These are phyloP conservation scores for Cyclotella atomus DNA, from an alignment of 108 stramenopile species.

Conservation along the genomic window DNA sequence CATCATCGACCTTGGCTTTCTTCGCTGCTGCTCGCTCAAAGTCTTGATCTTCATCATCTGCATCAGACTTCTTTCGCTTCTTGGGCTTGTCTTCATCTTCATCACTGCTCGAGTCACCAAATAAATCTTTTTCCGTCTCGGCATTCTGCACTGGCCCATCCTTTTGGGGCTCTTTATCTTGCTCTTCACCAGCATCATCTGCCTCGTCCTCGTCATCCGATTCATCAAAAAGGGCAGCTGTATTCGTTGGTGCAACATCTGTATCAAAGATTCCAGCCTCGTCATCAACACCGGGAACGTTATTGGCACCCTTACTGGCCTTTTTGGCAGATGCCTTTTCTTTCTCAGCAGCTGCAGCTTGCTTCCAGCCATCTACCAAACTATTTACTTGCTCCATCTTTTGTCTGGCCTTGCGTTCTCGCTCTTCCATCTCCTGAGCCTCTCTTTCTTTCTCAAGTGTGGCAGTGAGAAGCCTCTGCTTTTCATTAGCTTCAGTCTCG, in stretches of 20 bases:
- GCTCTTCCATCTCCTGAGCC: constrained; percentile 71
- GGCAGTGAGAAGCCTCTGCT: constrained; percentile 61
- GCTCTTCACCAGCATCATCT: constrained; percentile 31
- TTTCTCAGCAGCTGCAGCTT: constrained; percentile 49
- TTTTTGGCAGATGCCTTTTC: constrained; percentile 54
- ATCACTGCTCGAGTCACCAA: constrained; percentile 57
- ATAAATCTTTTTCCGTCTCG: constrained; percentile 72
- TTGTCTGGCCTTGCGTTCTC: constrained; percentile 65
- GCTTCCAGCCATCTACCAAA: constrained; percentile 73
- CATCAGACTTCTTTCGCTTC: constrained; percentile 16
- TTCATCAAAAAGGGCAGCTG: constrained; percentile 70
- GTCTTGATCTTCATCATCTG: constrained; percentile 14
- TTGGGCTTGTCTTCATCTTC: constrained; percentile 36
- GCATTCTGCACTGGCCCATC: constrained; percentile 24
- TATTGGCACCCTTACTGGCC: constrained; percentile 47
- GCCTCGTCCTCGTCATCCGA: constrained; percentile 56
- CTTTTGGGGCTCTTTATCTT: constrained; percentile 9
- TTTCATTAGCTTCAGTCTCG: constrained; percentile 63
- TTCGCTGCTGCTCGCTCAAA: constrained; percentile 19
- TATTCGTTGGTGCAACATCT: constrained; percentile 36
- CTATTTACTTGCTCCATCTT: constrained; percentile 71
- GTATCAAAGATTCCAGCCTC: constrained; percentile 57
- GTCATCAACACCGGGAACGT: constrained; percentile 55
- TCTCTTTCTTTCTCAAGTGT: constrained; percentile 58
- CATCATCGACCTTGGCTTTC: constrained; percentile 15